These are phyloP conservation scores for Trichoderma sp. DNA, from an alignment of 2,329 filamentous ascomycete species.

Conservation along the genomic window DNA sequence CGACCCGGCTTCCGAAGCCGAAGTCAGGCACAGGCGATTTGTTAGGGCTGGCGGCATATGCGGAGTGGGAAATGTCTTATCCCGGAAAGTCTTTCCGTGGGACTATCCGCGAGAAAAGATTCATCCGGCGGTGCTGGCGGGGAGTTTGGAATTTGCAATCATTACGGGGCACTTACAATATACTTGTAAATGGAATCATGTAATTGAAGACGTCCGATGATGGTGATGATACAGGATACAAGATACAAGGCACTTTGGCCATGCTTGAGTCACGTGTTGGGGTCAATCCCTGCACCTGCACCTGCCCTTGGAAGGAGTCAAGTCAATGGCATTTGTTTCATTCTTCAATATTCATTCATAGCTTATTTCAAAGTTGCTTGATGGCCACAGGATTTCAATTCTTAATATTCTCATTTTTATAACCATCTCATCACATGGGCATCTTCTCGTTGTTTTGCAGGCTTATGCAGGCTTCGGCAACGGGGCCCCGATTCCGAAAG, in stretches of 20 bases:
- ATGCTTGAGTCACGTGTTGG: neutral
- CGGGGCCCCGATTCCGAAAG: neutral
- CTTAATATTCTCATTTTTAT: neutral
- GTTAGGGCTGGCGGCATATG: neutral
- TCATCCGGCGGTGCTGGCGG: constrained; percentile 5
- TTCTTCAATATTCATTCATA: neutral
- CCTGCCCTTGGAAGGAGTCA: neutral
- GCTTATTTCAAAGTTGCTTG: no score
- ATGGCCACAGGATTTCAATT: neutral
- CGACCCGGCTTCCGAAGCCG: constrained; percentile 15
- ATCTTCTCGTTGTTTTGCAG: neutral
- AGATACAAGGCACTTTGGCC: neutral
- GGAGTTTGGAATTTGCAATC: neutral
- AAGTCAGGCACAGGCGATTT: neutral
- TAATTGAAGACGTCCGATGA: neutral
- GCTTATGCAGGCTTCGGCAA: neutral
- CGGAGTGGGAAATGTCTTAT: constrained; percentile 9
- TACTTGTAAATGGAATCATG: neutral
- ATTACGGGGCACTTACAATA: neutral
- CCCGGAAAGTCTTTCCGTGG: neutral
- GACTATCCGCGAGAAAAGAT: neutral
- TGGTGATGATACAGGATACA: neutral
- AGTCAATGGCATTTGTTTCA: no score
- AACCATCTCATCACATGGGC: neutral
- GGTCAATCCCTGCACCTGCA: neutral